Percentiles rank a stretch among this genome's conserved stretches.
Evolutionary conservation across 306 rosid genomes (phyloP).

Genomic region (Castanea mollissima): DNA sequence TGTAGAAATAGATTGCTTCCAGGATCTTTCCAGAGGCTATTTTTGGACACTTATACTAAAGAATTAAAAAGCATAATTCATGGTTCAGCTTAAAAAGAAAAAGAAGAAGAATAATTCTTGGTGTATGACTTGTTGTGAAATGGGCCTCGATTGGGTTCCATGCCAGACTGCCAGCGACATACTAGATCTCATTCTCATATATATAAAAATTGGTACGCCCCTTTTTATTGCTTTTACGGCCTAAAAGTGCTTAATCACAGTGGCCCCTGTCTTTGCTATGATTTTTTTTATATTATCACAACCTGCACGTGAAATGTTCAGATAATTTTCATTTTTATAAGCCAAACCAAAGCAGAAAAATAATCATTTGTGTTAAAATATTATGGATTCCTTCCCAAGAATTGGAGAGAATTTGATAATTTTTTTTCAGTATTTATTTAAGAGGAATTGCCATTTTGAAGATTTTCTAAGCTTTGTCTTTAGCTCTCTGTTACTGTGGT

Average conservation of each 20-base stretch:
- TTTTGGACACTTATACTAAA: not conserved
- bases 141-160: slow-evolving; percentile 11
- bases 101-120: not conserved
- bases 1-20: not conserved
- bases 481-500: too few species aligned
- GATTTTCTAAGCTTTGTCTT: too few species aligned
- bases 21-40: slow-evolving; percentile 6
- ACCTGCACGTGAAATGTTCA: slow-evolving; percentile 6
- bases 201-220: not conserved
- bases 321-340: not conserved
- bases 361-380: not conserved
- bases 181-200: not conserved
- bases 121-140: not conserved
- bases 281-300: not conserved
- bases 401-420: too few species aligned
- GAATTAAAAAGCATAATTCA: not conserved
- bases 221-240: not conserved
- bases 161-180: not conserved
- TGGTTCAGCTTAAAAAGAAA: not conserved
- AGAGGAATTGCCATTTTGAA: not conserved
- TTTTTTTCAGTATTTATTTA: not conserved
- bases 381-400: too few species aligned
- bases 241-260: not conserved
- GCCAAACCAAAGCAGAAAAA: not conserved
- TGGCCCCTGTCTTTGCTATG: not conserved